Base-by-base conservation (phyloP, 768 basidiomycete species). In the Amanita muscaria region DNA sequence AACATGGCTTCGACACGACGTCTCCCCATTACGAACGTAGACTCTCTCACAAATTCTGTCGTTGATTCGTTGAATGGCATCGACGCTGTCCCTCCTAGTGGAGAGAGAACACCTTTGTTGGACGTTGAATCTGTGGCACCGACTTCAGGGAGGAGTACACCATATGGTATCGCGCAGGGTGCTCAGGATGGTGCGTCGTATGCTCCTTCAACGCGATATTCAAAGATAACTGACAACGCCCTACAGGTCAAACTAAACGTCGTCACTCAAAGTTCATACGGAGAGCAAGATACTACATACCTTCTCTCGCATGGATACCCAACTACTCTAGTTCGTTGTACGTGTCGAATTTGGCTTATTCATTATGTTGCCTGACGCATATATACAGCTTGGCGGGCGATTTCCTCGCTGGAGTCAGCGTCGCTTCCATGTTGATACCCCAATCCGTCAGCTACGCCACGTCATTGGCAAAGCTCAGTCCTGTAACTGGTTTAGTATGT, bases 401-500 rank as follows among this genome's bases (percentile, higher is more conserved):
- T 60, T 53, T 88, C n/a, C 67, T 90, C 0, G 88, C 88, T 21
- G 93, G 92, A 14, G 56, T 91, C 22, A 91, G 91, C 0, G 80
- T 96, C 7, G 84, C 86, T 15, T 81, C 79, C 40, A 84, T 88
- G 74, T 70, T 88, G 34, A 84, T 88, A 56, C 86, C 88, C 5
- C 83, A 88, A 60, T 87, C 88, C 1, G 86, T 96, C 59, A 89
- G 87, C 59, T 96, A 97, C 56, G 93, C 89, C 6, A 80, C 86
- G 3, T 85, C 89, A 0, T 67, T 97, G 9, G 90, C 92, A 14
- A 80, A 87, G 52, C 66, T 96, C 31, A 85, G 78, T 49, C 91
- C 92, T 10, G 75, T 88, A 2, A 76, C 88, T 34, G 93, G 93
- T 40, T 65, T 97, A 56, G 87, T 88, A 56, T 51, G 84, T 65